Base-by-base conservation (phyloP, 1,284 basidiomycete species). In the Schizophyllum commune region DNA sequence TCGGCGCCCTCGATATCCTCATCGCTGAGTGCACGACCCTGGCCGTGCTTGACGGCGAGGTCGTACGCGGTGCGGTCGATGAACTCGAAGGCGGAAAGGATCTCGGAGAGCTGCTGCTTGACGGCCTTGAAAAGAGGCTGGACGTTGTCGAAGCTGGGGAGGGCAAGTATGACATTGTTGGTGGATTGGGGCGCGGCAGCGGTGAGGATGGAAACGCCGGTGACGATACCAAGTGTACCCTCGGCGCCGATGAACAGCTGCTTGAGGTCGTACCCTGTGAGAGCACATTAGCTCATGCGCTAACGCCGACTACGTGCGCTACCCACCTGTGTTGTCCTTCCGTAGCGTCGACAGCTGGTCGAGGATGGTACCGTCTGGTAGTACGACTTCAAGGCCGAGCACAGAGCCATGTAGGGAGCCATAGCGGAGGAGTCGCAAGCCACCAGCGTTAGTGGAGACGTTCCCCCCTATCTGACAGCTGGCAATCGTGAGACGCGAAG, bases 401-500 rank as follows among this genome's bases (percentile, higher is more conserved):
- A 99, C 96, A 13, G 88, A 91, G 20, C 96, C 97, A 71, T 98
- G 97, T 6, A 99, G 79, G 55, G 93, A 96, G 52, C 97, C 97
- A 71, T 99, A 99, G 33, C 97, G 86, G 56, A 99, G 77, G 55
- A 99, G 82, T 1, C 97, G 87, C 6, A 99, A 82, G 22, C 97
- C 97, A 53, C 97, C 97, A 33, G 97, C 97, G 71, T 99, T 99
- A 11, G 97, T 99, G 0, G 97, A 89, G 33, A 99, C 84, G 72
- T 99, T 99, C 47, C 97, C 97, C 60, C 97, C 97, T 67, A 99
- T 97, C 69, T 98, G 96, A 77, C 97, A 99, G 67, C 91, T 93
- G 64, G 17, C 32, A 58, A 64, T 55, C 21, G 62, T 63, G 61
- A 60, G 34, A 39, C 13, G 34, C 34, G 34, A 39, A 62, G 21